phyloP scores from a whole-genome alignment of 805 yeast species.

The Saturnispora serradocipensis region DNA sequence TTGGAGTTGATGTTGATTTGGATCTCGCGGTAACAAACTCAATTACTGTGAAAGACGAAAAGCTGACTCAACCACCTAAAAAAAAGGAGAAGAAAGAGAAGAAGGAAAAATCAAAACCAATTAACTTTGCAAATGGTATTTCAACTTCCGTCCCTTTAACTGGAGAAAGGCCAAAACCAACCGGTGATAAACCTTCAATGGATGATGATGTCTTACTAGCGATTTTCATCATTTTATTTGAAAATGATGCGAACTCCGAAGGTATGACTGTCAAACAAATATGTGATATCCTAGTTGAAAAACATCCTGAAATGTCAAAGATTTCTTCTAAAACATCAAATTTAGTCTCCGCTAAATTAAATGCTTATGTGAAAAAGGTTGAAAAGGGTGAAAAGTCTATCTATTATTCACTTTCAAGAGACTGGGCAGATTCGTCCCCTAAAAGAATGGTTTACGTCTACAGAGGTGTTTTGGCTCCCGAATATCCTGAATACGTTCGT shows the following conservation, averaged over 20 bases:
- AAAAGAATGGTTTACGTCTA: constrained; percentile 83
- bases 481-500: constrained; percentile 63
- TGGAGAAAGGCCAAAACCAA: constrained; percentile 65
- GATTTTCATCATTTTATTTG: constrained; percentile 62
- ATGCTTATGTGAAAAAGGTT: constrained; percentile 73
- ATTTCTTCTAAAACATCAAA: constrained; percentile 74
- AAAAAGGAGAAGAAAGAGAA: constrained; percentile 19
- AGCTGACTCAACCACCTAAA: constrained; percentile 7
- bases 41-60: constrained; percentile 4
- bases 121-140: constrained; percentile 59
- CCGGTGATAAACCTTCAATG: constrained; percentile 47
- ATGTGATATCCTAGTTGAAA: constrained; percentile 63
- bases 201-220: constrained; percentile 73
- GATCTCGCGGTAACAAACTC: neutral
- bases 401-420: constrained; percentile 69
- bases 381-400: constrained; percentile 73
- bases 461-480: constrained; percentile 68
- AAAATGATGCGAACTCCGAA: constrained; percentile 54
- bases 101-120: constrained; percentile 25
- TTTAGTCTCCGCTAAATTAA: constrained; percentile 70
- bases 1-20: neutral
- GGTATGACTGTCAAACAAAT: constrained; percentile 90
- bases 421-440: constrained; percentile 88
- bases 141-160: constrained; percentile 76
- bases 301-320: constrained; percentile 79